Evolutionary conservation across 352 stramenopile species (phyloP), one percentile per base, ranked within the genome.

Genomic region (Globisporangium camurandrum): DNA sequence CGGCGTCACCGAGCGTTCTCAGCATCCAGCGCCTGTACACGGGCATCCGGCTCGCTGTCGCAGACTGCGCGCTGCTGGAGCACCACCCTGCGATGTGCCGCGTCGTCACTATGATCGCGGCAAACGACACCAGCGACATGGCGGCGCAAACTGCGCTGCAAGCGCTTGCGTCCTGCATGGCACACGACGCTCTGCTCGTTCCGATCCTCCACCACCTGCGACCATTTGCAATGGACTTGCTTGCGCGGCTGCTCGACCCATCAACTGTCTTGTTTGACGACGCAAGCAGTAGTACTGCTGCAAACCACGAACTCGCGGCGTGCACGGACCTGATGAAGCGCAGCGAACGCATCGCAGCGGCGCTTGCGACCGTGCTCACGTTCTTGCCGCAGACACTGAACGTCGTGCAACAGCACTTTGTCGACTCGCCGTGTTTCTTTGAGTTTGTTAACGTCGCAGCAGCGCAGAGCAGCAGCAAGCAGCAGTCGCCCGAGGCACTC

Each of bases 351-450:
- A 54, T 90, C 4, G 75, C 76, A 0, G 57, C 48, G 1, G 75
- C 84, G 24, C 54, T 93, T 41, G 63, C 67, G 19, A 67, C 70
- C 39, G 51, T 93, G 45, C 56, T 93, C 30, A 39, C 56, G 27
- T 73, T 74, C 30, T 41, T 86, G 22, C 79, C 79, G 19, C 51
- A 85, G 33, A 74, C 64, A 23, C 75, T 69, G 58, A 70, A 67
- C 5, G 48, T 86, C 19, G 73, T 83, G 36, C 61, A 77, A 26
- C 79, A 87, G 43, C 83, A 77, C 54, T 84, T 89, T 17, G 51
- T 71, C 49, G 59, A 78, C 16, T 62, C 74, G 26, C 73, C 67
- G 12, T 89, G 80, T 55, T 94, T 91, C 61, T 90, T 94, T 50
- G 55, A 86, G 52, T 87, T 75, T 39, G 66, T 71, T 8, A 74